Base-by-base conservation (phyloP, 108 stramenopile genomes). In the Cyclostephanos tholiformis region DNA sequence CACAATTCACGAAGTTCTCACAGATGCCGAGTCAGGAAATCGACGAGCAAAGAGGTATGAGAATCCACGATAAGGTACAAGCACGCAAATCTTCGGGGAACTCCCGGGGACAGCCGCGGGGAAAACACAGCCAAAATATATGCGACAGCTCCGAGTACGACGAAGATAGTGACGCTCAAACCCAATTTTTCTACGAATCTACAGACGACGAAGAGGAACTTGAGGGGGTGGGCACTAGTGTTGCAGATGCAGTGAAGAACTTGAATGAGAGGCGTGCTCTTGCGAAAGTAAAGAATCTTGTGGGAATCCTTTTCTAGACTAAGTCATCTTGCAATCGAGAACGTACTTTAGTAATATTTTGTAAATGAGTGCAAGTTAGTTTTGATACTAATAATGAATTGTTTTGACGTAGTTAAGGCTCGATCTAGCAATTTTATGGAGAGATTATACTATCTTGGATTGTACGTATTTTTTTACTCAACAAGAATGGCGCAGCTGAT, bases 161-260 rank as follows among this genome's bases (percentile, higher is more conserved):
- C 23, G 63, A 23, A 38, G 39, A 64, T 64, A 67, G 66, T 26
- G 66, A 66, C 30, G 22, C 29, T 11, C 48, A 67, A 51, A 67
- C 66, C 19, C 50, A 66, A 66, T 50, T 66, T 49, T 66, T 66
- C 30, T 66, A 66, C 27, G 65, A 66, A 50, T 51, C 49, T 6
- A 49, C 44, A 27, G 65, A 66, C 35, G 65, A 65, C 48, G 66
- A 67, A 22, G 66, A 66, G 11, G 48, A 66, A 29, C 6, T 51
- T 17, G 22, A 27, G 32, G 65, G 49, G 0, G 65, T 66, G 16
- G 65, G 65, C n/a, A 66, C 20, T n/a, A 66, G 65, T 26, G 65
- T 66, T n/a, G 65, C 46, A 25, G 49, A 66, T 50, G 65, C 65
- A 0, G 65, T 66, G 1, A 43, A 39, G n/a, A 23, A 50, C 51